Percentiles rank a stretch among this genome's conserved stretches.
Evolutionary conservation across 306 rosid genomes (phyloP).

Genomic region (Acmispon strigosus): DNA sequence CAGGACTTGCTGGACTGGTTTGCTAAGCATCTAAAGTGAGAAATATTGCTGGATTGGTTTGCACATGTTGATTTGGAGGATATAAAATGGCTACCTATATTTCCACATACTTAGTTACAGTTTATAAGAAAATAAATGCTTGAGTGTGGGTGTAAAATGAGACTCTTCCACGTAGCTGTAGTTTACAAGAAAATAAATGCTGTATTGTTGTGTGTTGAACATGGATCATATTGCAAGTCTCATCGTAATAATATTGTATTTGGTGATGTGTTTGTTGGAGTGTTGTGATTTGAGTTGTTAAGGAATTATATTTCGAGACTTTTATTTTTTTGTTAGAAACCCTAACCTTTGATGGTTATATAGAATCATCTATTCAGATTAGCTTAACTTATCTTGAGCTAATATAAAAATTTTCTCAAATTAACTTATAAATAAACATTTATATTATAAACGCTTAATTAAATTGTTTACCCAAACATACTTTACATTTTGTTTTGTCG

Average conservation of each 20-base stretch:
- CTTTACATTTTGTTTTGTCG: too few relatives aligned
- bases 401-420: too few relatives aligned
- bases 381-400: too few relatives aligned
- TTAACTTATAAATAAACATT: too few relatives aligned
- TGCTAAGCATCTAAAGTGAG: conserved; percentile 33
- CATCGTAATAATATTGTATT: neutral
- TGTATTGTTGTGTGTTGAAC: neutral
- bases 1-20: conserved; percentile 44
- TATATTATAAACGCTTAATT: too few relatives aligned
- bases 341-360: too few relatives aligned
- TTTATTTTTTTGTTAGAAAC: neutral
- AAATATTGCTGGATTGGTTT: neutral
- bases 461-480: too few relatives aligned
- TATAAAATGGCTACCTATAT: neutral
- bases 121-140: neutral
- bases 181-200: neutral
- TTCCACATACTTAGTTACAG: neutral
- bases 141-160: too few relatives aligned
- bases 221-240: neutral
- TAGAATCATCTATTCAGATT: too few relatives aligned
- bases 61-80: neutral
- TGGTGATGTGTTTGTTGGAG: neutral
- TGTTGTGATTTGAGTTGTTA: neutral
- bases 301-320: neutral
- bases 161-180: neutral